Conservation (phyloP, 176 grass and related monocot species). For the Hyparrhenia diplandra region DNA sequence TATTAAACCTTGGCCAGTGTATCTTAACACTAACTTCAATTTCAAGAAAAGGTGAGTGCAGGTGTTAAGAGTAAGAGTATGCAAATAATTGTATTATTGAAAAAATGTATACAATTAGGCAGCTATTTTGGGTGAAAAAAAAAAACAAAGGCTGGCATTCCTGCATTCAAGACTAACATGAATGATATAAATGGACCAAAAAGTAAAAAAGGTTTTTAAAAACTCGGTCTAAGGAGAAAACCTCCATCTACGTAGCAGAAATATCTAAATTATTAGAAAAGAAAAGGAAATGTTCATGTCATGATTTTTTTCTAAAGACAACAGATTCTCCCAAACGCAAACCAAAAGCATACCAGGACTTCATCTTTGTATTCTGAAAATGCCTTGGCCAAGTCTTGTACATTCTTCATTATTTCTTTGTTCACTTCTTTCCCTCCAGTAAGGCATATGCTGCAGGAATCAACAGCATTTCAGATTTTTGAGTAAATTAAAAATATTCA, state of each 20-base stretch:
- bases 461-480: constrained; percentile 22
- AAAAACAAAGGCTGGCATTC: background rate
- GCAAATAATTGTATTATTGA: background rate
- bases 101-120: background rate
- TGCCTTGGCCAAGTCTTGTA: constrained; percentile 75
- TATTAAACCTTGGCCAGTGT: background rate
- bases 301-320: background rate
- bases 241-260: background rate
- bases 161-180: background rate
- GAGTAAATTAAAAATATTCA: constrained; percentile 27
- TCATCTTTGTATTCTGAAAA: constrained; percentile 94
- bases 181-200: background rate
- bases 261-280: background rate
- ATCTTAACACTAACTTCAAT: background rate
- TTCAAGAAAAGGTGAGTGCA: background rate
- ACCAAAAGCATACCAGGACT: constrained; percentile 74
- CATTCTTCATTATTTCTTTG: constrained; percentile 61
- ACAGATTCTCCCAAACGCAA: constrained; percentile 1
- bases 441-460: constrained; percentile 66
- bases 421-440: constrained; percentile 84
- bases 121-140: background rate
- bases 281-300: background rate
- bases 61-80: background rate
- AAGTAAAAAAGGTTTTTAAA: background rate
- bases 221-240: background rate